Conservation (phyloP, 2,329 filamentous ascomycete genomes). For the Diplodia scrobiculata region DNA sequence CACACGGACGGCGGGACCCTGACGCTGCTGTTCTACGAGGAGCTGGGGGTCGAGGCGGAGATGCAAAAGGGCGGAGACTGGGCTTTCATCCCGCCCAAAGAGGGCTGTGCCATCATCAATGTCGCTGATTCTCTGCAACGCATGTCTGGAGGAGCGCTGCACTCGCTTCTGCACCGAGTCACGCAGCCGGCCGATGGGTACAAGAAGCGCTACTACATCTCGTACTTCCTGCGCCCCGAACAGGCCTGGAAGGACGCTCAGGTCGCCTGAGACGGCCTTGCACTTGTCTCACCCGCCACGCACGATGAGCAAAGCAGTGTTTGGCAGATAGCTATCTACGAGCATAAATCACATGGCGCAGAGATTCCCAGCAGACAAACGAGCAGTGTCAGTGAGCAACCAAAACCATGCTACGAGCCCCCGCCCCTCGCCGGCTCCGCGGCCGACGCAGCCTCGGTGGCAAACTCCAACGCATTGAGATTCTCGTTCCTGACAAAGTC, state of each 20-base stretch:
- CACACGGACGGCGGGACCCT: conserved; percentile 9
- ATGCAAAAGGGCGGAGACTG: neutral
- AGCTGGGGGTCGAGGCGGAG: neutral
- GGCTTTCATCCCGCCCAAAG: conserved; percentile 1
- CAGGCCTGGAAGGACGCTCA: conserved; percentile 4
- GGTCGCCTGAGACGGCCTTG: neutral
- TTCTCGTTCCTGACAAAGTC: conserved; percentile 57
- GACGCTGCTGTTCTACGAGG: conserved; percentile 9
- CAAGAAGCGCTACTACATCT: conserved; percentile 9
- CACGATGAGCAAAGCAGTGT: no score
- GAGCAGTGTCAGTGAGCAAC: neutral
- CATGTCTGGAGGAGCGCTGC: neutral
- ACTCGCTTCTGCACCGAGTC: conserved; percentile 7
- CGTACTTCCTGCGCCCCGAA: conserved; percentile 2
- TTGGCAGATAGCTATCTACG: no score
- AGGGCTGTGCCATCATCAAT: neutral
- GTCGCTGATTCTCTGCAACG: neutral
- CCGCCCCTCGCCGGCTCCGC: neutral
- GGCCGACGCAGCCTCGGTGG: conserved; percentile 32
- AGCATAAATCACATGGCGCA: no score
- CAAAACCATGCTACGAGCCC: no score
- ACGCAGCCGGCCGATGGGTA: neutral
- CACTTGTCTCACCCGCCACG: no score
- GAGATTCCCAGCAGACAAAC: no score
- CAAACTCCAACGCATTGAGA: conserved; percentile 35